Base-by-base conservation (phyloP, 2,329 filamentous ascomycete species). In the Passalora sequoiae region DNA sequence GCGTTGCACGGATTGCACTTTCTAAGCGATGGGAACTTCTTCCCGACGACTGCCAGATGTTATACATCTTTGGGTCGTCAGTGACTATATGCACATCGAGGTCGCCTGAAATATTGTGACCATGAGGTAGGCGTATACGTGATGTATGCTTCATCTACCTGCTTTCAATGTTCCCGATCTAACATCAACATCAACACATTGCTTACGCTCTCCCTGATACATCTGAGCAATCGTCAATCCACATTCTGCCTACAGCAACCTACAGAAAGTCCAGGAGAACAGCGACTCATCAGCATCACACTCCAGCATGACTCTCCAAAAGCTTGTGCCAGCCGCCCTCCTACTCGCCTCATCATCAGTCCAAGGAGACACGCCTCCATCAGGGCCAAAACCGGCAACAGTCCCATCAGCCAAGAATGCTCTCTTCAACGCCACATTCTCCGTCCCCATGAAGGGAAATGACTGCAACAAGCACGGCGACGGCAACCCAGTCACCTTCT, bases 381-480 rank as follows among this genome's bases (percentile, higher is more conserved):
- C n/a, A n/a, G n/a, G n/a, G n/a, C n/a, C n/a, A n/a, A n/a, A n/a
- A n/a, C 6, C 24, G 6, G 6, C 24, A 12, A 27, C 24, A 7
- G 24, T 27, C 24, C 24, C 24, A 7, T 27, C 24, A 27, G 6
- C 24, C 6, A 12, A 27, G 24, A 27, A 27, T 27, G 24, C 24
- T 12, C 6, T 27, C 24, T 6, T 27, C 24, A 27, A 37, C 17
- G 20, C 24, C 6, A 37, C 33, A 4, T 24, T 37, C n/a, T 37
- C 33, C 33, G 6, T 10, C 3, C 19, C 17, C 7, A 37, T 17
- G 33, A 21, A 21, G 17, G 6, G 24, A 6, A 16, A 21, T 6
- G 20, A 37, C 16, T 37, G 33, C 33, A 21, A 21, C 33, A 37
- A 21, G 33, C 37, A 39, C 37, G 37, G 37, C n/a, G 37, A 39